Evolutionary conservation across 139 green algal genomes (phyloP), one percentile per base, ranked within the genome.

Genomic region (Chlamydomonas asymmetrica): DNA sequence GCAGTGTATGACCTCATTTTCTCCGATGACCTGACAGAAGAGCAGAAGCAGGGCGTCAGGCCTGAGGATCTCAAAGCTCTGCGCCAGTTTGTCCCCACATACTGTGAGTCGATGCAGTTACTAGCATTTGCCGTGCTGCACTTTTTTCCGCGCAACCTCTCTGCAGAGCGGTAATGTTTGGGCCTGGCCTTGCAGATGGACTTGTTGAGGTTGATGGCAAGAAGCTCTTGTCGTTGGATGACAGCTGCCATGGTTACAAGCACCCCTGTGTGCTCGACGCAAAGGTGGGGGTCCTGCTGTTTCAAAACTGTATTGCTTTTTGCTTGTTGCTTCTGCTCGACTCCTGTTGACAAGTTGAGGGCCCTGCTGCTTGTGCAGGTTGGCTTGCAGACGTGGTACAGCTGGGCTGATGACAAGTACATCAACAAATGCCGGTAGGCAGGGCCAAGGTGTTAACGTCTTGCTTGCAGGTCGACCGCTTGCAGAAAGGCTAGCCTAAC

Each of bases 191-290:
- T 35, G 16, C 83, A 91, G 86, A 74, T 74, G 87, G 84, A 48
- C 35, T 80, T 13, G 20, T 75, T 3, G 52, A 81, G 7, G 57
- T 72, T 32, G 68, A 65, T 4, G 84, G 80, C 29, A 66, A 75
- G 5, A 67, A 71, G 29, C 81, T 93, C 41, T 54, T 95, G 57
- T 84, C 87, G n/a, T 67, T 96, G 73, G 85, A 96, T 68, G 91
- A 96, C 56, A 63, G 92, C 29, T 82, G 89, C 45, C 45, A 63
- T 0, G 37, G 29, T 1, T 96, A 94, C 81, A 63, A 49, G 29
- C 83, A 86, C 50, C 91, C 91, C 23, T 92, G 80, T 69, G 89
- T 96, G 37, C 79, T 95, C 34, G 91, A 95, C 66, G 83, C 90
- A 63, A 96, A 96, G 84, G 82, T 91, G 45, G 18, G 71, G 22